Evolutionary conservation across 2,329 filamentous ascomycete genomes (phyloP), one percentile per base, ranked within the genome.

Genomic region (Aurifilum marmelostoma): DNA sequence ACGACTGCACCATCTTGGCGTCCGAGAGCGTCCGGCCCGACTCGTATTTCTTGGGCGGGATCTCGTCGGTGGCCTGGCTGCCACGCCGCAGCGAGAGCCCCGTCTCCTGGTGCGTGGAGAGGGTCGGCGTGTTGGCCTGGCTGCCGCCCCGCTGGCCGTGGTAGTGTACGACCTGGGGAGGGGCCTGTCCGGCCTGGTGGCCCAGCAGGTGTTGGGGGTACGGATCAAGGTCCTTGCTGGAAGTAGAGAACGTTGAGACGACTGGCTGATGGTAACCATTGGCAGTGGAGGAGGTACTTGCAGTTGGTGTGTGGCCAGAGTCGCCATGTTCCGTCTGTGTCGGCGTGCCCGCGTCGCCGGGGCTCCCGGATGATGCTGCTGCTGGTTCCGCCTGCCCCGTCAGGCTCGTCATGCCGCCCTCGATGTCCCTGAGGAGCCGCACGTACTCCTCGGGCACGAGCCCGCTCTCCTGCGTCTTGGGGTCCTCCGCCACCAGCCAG

Each of bases 371-470:
- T 58, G 34, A 34, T 34, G 34, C 34, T 34, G 34, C 34, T 34
- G 81, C 84, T 63, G 88, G 88, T 29, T 79, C 82, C 12, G 87
- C 76, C 66, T 90, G 86, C 34, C 88, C 89, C 34, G 87, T 89
- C 71, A 94, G 79, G 75, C 91, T 92, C 71, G 87, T 91, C 83
- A 94, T 89, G 43, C 94, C 95, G 27, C 94, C 94, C 78, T 97
- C 94, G 67, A 98, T 97, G 76, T 98, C 94, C 62, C 94, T 89
- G 70, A 99, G 85, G 60, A 99, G 83, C 21, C 96, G 90, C 56
- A 99, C 96, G 77, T 98, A 99, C 79, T 97, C 94, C 80, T 99
- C 96, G 0, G 96, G 96, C 1, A 99, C 96, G 47, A 99, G 85
- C 0, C 96, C 96, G 75, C 93, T 97, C 81, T 99, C 96, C 73